phyloP scores from a whole-genome alignment of 2,329 filamentous ascomycete genomes.

The Paracamarosporium sp. region DNA sequence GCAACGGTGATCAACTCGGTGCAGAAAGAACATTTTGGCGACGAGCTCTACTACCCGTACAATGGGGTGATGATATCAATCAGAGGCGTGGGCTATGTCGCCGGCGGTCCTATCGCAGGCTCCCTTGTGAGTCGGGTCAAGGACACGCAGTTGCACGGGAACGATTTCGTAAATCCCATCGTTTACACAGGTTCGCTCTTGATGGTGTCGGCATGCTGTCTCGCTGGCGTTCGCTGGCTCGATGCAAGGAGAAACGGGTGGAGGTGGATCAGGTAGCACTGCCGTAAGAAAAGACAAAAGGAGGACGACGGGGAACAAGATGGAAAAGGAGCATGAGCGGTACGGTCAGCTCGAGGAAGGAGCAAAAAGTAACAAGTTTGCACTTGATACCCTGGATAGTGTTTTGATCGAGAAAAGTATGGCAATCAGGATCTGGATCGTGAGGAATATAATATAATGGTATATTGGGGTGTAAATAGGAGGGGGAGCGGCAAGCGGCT shows the following conservation, averaged over 20 bases:
- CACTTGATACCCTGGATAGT: too few relatives aligned
- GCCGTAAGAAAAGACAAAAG: neutral
- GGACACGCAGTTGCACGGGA: conserved; percentile 13
- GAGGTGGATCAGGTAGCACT: conserved; percentile 21
- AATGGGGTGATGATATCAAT: conserved; percentile 26
- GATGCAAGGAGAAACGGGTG: conserved; percentile 23
- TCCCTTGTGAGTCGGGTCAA: conserved; percentile 20
- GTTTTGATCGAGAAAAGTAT: too few relatives aligned
- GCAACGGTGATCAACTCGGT: conserved; percentile 24
- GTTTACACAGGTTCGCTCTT: conserved; percentile 22
- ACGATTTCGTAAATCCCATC: conserved; percentile 21
- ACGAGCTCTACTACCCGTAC: conserved; percentile 29
- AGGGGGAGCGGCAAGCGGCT: too few relatives aligned
- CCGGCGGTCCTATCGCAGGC: conserved; percentile 29
- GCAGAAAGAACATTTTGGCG: conserved; percentile 26
- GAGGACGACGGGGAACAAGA: neutral
- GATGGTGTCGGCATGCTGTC: conserved; percentile 13
- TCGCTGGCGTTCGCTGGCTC: conserved; percentile 19
- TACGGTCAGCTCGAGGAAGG: too few relatives aligned
- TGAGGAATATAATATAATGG: too few relatives aligned
- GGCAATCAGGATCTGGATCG: too few relatives aligned
- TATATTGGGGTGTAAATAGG: too few relatives aligned
- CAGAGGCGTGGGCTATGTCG: conserved; percentile 25
- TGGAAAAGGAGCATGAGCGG: neutral
- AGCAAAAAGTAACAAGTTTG: too few relatives aligned